phyloP scores from a whole-genome alignment of 2,329 filamentous ascomycete genomes.

The Paecilomyces dactylethromorphus region DNA sequence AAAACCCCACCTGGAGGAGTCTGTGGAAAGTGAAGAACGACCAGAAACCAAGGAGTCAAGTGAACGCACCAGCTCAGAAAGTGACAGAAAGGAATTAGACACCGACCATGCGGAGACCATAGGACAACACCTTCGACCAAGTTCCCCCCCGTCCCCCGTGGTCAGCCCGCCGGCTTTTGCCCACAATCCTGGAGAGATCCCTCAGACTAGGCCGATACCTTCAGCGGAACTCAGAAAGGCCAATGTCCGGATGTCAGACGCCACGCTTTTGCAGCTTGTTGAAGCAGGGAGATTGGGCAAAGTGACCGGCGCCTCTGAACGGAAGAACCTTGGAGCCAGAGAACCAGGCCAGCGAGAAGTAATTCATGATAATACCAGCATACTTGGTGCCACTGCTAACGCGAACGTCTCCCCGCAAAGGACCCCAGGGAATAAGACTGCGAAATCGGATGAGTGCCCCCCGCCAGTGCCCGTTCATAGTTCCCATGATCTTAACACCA shows the following conservation, averaged over 20 bases:
- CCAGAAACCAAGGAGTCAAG: constrained; percentile 18
- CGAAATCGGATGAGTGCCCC: constrained; percentile 4
- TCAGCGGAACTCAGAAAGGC: constrained; percentile 72
- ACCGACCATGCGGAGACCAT: constrained; percentile 20
- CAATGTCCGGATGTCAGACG: constrained; percentile 75
- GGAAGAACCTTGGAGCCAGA: constrained; percentile 34
- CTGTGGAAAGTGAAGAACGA: constrained; percentile 11
- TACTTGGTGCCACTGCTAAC: constrained; percentile 23
- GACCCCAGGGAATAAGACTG: constrained; percentile 2
- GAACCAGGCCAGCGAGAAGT: constrained; percentile 34
- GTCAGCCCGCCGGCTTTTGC: constrained; percentile 70
- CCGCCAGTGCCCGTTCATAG: constrained; percentile 6
- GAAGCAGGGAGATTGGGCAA: constrained; percentile 55
- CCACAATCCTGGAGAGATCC: constrained; percentile 65
- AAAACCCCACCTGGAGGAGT: neutral
- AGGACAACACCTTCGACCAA: constrained; percentile 32
- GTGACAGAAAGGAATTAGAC: constrained; percentile 21
- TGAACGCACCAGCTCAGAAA: constrained; percentile 36
- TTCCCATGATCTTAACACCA: neutral
- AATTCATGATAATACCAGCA: constrained; percentile 25
- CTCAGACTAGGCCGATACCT: constrained; percentile 63
- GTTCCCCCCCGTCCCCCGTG: constrained; percentile 68
- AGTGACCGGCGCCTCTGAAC: constrained; percentile 29
- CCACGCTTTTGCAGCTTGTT: constrained; percentile 73
- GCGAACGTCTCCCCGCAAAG: constrained; percentile 13